phyloP scores from a whole-genome alignment of 208 protist species.

The Crithidia thermophila region DNA sequence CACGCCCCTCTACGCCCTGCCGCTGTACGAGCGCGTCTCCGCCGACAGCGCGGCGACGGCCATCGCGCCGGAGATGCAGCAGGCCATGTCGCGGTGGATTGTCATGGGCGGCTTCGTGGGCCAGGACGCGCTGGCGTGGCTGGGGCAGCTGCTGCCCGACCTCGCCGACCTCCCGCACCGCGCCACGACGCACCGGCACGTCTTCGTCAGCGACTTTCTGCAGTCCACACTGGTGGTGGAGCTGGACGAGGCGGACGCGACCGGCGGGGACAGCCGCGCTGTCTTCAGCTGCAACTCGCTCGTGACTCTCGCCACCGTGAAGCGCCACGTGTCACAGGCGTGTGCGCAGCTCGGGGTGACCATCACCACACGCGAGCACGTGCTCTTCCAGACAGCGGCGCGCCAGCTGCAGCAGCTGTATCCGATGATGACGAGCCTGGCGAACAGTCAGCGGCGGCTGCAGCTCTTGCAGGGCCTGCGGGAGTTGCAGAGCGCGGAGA shows the following conservation, averaged over 20 bases:
- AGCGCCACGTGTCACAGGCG: constrained; percentile 28
- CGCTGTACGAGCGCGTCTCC: constrained; percentile 71
- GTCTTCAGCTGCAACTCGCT: constrained; percentile 65
- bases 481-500: constrained; percentile 62
- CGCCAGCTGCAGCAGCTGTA: constrained; percentile 49
- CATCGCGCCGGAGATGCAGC: constrained; percentile 21
- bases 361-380: constrained; percentile 43
- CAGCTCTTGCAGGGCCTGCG: constrained; percentile 66
- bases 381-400: constrained; percentile 45
- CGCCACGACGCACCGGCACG: constrained; percentile 26
- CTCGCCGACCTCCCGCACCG: constrained; percentile 50
- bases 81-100: constrained; percentile 50
- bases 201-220: constrained; percentile 63
- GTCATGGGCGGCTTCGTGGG: constrained; percentile 51
- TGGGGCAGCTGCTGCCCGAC: constrained; percentile 60
- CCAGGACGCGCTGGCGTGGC: constrained; percentile 63
- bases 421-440: constrained; percentile 44
- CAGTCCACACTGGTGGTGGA: constrained; percentile 48
- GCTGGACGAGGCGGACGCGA: constrained; percentile 21
- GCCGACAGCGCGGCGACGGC: constrained; percentile 26
- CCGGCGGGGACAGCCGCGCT: constrained; percentile 24
- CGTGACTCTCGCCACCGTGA: constrained; percentile 42
- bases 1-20: constrained; percentile 58
- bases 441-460: constrained; percentile 31
- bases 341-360: constrained; percentile 32